Conservation (phyloP, 2,329 filamentous ascomycete genomes). For the Microascus cirrosus region DNA sequence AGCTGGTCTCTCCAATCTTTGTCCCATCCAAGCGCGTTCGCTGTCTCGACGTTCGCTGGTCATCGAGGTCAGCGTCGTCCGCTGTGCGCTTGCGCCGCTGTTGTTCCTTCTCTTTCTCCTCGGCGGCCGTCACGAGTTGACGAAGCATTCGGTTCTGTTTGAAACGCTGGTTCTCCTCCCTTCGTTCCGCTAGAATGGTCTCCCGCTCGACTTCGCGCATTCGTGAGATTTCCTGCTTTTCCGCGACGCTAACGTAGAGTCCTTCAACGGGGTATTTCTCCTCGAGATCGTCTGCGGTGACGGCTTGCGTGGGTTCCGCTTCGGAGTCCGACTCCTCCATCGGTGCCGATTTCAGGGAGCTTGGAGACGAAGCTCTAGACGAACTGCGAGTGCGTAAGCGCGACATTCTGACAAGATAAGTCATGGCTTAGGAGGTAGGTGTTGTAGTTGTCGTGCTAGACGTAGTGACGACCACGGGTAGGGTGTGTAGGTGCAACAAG, state of each 20-base stretch:
- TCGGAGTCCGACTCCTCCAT: conserved; percentile 81
- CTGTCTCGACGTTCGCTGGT: conserved; percentile 56
- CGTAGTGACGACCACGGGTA: background rate
- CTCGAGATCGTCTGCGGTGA: conserved; percentile 41
- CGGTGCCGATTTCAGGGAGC: conserved; percentile 69
- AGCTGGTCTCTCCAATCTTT: background rate
- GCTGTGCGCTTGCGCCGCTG: conserved; percentile 68
- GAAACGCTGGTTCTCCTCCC: conserved; percentile 69
- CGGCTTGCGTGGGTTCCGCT: conserved; percentile 31
- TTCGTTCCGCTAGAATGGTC: conserved; percentile 77
- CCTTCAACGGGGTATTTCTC: conserved; percentile 80
- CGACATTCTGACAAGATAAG: background rate
- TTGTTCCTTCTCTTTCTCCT: conserved; percentile 44
- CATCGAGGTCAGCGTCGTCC: conserved; percentile 66
- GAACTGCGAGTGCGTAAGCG: conserved; percentile 38
- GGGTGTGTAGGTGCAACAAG: background rate
- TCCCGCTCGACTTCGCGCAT: conserved; percentile 89
- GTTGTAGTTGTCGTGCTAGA: background rate
- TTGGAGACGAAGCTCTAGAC: conserved; percentile 55
- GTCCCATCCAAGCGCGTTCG: conserved; percentile 36
- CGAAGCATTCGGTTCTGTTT: conserved; percentile 75
- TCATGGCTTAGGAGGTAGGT: background rate
- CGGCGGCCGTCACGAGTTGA: conserved; percentile 59
- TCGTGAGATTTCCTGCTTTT: conserved; percentile 69
- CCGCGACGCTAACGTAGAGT: conserved; percentile 62